Base-by-base conservation (phyloP, 2,329 filamentous ascomycete genomes). In the Neoscytalidium dimidiatum region DNA sequence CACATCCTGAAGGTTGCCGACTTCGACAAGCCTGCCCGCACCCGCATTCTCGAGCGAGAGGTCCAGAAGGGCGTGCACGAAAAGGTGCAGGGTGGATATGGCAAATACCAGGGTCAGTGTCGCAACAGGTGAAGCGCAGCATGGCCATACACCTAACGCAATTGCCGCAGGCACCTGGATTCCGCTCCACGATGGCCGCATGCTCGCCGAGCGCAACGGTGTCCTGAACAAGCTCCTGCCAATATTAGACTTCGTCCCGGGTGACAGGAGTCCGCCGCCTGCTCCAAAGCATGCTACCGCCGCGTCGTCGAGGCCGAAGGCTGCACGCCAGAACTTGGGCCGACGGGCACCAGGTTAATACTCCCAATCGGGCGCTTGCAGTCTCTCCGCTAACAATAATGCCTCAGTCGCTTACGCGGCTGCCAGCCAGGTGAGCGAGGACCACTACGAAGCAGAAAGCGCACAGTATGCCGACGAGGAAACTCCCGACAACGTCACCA, bases 61-160 rank as follows among this genome's bases (percentile, higher is more conserved):
- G 94, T 99, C 7, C 95, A 99, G 74, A 97, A 97, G 78, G 94
- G 96, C 48, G 85, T 91, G 4, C 95, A 99, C 75, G 95, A 98
- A 81, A 99, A 99, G 81, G 94, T 99, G 5, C 95, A 99, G 76
- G 95, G 94, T 69, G 95, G 95, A 17, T 98, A 98, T 78, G 95
- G 95, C 72, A 98, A 98, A 87, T 99, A 98, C 71, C 95, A 99
- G 82, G 94, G 91, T 92, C 74, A 49, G 79, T 71, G 48, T 5
- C 14, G 28, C n/a, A 23, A n/a, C 33, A 17, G n/a, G 38, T 9
- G 5, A 28, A 29, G 13, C 28, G n/a, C 19, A 3, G 13, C 46
- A 52, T 26, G 17, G 9, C 44, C 17, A 8, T 23, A 8, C 9
- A 44, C n/a, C n/a, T 57, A 56, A 58, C 11, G 21, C 9, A 28